Evolutionary conservation across 257 asterid species (phyloP), one percentile per base, ranked within the genome.

Genomic region (Rehmannia glutinosa): DNA sequence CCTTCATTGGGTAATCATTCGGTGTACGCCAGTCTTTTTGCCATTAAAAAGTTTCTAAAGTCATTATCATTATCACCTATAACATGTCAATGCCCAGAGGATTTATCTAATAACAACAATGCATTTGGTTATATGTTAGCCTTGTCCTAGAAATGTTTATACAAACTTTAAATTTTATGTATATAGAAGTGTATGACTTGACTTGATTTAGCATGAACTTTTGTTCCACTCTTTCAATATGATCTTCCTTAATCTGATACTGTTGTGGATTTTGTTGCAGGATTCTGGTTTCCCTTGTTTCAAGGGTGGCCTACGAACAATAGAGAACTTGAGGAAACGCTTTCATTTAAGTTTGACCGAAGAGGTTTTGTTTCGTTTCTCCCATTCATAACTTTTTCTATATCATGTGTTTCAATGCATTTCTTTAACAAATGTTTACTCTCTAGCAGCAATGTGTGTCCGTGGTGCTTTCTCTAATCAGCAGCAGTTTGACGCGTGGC

Each of bases 401-500:
- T 54, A 68, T 53, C 17, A 25, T 56, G 17, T 32, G 24, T 13
- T 60, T 41, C 43, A 39, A 15, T 45, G 45, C 55, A 41, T 19
- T 58, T 49, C 46, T 62, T 64, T 71, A 23, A 72, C 73, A 23
- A 64, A 49, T 9, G 16, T 24, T 51, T 73, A 58, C 28, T 51
- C 53, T 73, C 78, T 73, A 17, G 78, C 99, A 94, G 99, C 99
- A 94, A 91, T 94, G 99, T 66, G 99, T 94, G 54, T 94, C 99
- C 70, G 77, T 94, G 94, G 99, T 94, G 75, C 97, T 94, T 71
- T 94, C 99, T 58, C 85, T 94, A 71, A 94, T 94, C 65, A 94
- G 99, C 87, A 94, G 97, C 77, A 94, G 99, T 82, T 83, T 94
- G 94, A 94, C 77, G 97, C 99, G 6, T 94, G 99, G 99, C 81